These are phyloP conservation scores for Hypoxylon trugodes DNA, from an alignment of 495 filamentous ascomycete genomes.

Conservation along the genomic window DNA sequence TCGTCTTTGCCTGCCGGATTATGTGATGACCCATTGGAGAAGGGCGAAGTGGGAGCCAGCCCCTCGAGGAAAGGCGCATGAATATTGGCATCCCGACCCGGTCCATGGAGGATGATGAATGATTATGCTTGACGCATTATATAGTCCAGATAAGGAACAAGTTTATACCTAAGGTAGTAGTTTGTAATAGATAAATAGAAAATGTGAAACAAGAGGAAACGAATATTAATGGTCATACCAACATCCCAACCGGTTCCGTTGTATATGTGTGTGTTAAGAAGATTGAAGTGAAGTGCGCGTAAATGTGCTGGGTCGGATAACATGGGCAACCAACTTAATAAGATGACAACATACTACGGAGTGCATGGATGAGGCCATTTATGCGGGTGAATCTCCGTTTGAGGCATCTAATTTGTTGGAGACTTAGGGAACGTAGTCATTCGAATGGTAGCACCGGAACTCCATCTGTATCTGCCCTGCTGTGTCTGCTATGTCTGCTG, in stretches of 20 bases:
- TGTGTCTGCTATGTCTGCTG: background rate
- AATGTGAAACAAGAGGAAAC: conserved; percentile 30
- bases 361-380: conserved; percentile 37
- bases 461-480: conserved; percentile 7
- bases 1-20: conserved; percentile 27
- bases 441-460: conserved; percentile 30
- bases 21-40: conserved; percentile 32
- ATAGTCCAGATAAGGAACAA: background rate
- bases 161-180: background rate
- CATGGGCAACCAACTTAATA: background rate
- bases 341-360: conserved; percentile 25
- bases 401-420: conserved; percentile 34
- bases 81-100: conserved; percentile 14
- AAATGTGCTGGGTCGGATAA: conserved; percentile 11
- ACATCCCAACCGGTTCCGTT: too few species aligned
- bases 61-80: conserved; percentile 3
- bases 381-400: conserved; percentile 31
- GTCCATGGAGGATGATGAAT: conserved; percentile 5
- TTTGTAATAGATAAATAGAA: conserved; percentile 23
- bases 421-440: conserved; percentile 25
- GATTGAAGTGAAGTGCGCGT: too few species aligned
- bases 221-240: conserved; percentile 35
- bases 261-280: too few species aligned
- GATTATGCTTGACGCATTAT: conserved; percentile 23
- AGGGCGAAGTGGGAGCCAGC: too few species aligned